Conservation (phyloP, 2,329 filamentous ascomycete genomes). For the Sclerotiophoma versabilis region DNA sequence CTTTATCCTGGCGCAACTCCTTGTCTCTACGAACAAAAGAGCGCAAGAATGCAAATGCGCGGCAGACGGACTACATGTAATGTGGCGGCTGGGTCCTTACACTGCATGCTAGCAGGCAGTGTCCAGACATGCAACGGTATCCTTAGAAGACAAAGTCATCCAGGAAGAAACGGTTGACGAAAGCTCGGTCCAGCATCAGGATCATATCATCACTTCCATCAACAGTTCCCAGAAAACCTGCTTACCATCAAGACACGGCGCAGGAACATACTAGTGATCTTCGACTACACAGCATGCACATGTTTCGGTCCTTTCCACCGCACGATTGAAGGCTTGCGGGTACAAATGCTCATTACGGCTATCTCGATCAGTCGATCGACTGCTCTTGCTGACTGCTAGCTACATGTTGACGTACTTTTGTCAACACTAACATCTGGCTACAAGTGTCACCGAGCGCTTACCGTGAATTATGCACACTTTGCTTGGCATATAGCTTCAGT, state of each 20-base stretch:
- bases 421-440: neutral
- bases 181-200: neutral
- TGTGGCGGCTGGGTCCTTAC: neutral
- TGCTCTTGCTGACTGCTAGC: neutral
- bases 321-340: conserved; percentile 2
- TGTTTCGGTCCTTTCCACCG: neutral
- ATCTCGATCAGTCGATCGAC: neutral
- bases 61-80: neutral
- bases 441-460: conserved; percentile 5
- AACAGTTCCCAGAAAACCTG: neutral
- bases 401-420: neutral
- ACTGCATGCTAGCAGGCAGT: neutral
- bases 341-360: neutral
- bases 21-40: too few relatives aligned
- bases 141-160: neutral
- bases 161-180: neutral
- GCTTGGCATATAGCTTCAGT: neutral
- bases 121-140: neutral
- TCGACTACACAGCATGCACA: neutral
- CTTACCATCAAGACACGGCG: neutral
- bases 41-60: neutral
- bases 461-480: neutral
- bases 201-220: neutral
- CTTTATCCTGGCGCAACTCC: too few relatives aligned
- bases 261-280: conserved; percentile 2